Evolutionary conservation across 306 rosid species (phyloP).

Genomic region (cucumber (Cucumis sativus)): DNA sequence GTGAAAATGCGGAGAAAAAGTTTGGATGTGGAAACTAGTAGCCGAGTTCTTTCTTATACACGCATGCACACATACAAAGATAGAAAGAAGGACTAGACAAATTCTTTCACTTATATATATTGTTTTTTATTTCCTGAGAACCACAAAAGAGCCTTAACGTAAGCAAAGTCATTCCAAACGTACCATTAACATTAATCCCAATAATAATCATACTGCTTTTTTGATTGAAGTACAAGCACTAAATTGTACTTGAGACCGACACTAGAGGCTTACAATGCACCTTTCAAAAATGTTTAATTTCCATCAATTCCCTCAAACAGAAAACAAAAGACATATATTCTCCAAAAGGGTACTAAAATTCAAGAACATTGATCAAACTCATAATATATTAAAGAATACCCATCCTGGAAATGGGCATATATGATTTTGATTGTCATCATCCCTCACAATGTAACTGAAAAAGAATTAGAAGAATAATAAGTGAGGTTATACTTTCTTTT

Average conservation of each 20-base stretch:
- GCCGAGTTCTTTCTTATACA: not conserved
- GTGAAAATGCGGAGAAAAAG: not conserved
- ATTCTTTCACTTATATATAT: not conserved
- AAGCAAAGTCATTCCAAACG: too few relatives aligned
- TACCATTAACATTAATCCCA: too few relatives aligned
- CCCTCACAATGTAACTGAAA: not conserved
- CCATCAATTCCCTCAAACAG: not conserved
- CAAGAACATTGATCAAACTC: not conserved
- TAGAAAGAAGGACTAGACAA: not conserved
- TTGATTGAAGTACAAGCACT: not conserved
- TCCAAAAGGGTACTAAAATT: not conserved
- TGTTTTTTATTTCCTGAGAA: not conserved
- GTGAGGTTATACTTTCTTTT: too few relatives aligned
- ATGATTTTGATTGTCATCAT: not conserved
- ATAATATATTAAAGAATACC: not conserved
- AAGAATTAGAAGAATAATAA: not conserved
- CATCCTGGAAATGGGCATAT: not conserved
- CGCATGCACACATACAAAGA: not conserved
- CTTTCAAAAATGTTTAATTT: not conserved
- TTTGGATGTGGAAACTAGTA: not conserved
- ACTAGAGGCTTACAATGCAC: not conserved
- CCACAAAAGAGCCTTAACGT: not conserved
- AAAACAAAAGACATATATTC: not conserved
- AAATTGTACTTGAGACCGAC: not conserved
- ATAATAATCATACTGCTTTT: too few relatives aligned